These are phyloP conservation scores for Aspergillus panamensis DNA, from an alignment of 495 filamentous ascomycete genomes.

Conservation along the genomic window DNA sequence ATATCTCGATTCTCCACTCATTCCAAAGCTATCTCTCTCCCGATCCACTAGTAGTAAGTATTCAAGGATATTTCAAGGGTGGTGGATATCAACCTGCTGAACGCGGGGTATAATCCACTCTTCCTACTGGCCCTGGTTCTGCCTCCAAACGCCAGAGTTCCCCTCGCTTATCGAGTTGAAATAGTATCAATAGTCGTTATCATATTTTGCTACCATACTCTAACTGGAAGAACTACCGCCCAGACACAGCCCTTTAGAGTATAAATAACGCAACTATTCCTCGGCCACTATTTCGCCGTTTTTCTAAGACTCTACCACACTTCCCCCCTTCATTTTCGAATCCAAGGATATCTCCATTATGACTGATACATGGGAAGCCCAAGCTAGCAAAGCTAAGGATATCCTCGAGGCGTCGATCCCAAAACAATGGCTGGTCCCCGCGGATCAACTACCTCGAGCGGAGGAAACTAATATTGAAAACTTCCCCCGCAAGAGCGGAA, in stretches of 20 bases:
- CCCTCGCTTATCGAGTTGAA: neutral
- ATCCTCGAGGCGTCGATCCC: constrained; percentile 37
- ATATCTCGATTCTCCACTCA: constrained; percentile 7
- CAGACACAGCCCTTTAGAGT: neutral
- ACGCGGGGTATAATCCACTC: constrained; percentile 1
- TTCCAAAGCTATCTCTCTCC: neutral
- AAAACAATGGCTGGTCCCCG: constrained; percentile 38
- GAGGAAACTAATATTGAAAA: constrained; percentile 38
- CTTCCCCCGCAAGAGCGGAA: constrained; percentile 42
- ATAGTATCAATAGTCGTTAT: neutral
- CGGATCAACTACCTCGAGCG: constrained; percentile 27
- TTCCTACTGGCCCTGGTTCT: neutral
- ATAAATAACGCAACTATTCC: neutral
- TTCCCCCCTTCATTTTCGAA: neutral
- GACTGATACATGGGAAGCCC: constrained; percentile 30
- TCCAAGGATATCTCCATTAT: constrained; percentile 18
- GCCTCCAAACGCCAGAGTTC: neutral
- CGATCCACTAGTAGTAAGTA: neutral
- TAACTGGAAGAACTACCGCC: constrained; percentile 1
- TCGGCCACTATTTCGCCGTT: neutral
- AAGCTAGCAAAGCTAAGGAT: constrained; percentile 35
- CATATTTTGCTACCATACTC: neutral
- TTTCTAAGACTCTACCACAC: neutral
- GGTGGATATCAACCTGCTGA: neutral
- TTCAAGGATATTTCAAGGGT: neutral